Percentiles rank a stretch among this genome's conserved stretches.
Evolutionary conservation across 495 filamentous ascomycete species (phyloP).

Genomic region (Sporormia fimetaria): DNA sequence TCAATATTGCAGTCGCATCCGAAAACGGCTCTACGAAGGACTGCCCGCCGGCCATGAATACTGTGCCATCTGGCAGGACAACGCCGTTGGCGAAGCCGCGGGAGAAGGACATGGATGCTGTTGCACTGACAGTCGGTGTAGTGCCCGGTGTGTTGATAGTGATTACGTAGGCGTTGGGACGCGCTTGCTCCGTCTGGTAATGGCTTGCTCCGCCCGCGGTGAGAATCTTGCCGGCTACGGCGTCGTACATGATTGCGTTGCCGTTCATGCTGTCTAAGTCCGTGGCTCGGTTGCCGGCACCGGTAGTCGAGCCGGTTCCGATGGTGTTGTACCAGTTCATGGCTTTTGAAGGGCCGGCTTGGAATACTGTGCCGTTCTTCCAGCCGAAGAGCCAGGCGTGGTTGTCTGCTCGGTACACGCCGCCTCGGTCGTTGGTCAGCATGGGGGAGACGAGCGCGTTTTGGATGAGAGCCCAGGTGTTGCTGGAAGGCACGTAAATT

Average conservation of each 20-base stretch:
- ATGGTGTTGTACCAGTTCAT: conserved; percentile 50
- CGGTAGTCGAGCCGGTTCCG: conserved; percentile 32
- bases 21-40: conserved; percentile 38
- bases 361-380: conserved; percentile 44
- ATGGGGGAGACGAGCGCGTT: conserved; percentile 37
- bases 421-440: conserved; percentile 40
- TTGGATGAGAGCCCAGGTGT: conserved; percentile 34
- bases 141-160: conserved; percentile 34
- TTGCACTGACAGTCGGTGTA: conserved; percentile 24
- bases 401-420: conserved; percentile 42
- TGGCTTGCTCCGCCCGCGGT: conserved; percentile 40
- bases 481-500: conserved; percentile 37
- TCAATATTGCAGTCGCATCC: conserved; percentile 36
- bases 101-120: conserved; percentile 37
- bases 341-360: conserved; percentile 43
- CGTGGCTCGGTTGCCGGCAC: conserved; percentile 31
- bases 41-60: conserved; percentile 48
- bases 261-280: conserved; percentile 44
- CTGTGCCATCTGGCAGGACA: conserved; percentile 45
- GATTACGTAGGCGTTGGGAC: conserved; percentile 39
- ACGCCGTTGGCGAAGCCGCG: conserved; percentile 45
- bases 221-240: conserved; percentile 43
- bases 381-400: conserved; percentile 54
- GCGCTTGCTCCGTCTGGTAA: conserved; percentile 37
- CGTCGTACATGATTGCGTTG: conserved; percentile 47